phyloP scores from a whole-genome alignment of 805 yeast species.

The Myxozyma neglecta region DNA sequence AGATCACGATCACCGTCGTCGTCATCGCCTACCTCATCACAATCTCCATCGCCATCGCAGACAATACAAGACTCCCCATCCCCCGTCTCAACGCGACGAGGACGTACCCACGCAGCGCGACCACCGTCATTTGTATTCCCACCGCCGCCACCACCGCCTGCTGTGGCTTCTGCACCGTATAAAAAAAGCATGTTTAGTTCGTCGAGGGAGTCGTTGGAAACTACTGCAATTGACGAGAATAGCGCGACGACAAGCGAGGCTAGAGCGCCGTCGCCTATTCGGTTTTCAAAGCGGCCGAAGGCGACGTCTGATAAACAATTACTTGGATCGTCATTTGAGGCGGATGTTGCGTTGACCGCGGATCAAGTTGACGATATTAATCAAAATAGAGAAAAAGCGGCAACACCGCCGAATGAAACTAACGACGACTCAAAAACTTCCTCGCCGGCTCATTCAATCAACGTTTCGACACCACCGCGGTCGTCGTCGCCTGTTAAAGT shows the following conservation, averaged over 20 bases:
- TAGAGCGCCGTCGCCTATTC: conserved; percentile 23
- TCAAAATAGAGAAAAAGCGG: background rate
- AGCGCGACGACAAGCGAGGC: conserved; percentile 11
- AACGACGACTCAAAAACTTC: background rate
- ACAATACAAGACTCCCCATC: background rate
- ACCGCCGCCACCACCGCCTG: conserved; percentile 13
- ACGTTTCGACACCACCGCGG: conserved; percentile 12
- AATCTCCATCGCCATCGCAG: background rate
- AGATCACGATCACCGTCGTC: conserved; percentile 14
- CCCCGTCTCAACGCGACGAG: background rate
- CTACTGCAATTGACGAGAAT: conserved; percentile 27
- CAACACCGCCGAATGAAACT: conserved; percentile 3
- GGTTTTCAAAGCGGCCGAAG: conserved; percentile 12
- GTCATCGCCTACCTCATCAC: background rate
- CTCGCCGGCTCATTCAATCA: background rate
- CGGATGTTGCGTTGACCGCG: background rate
- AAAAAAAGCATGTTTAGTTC: conserved; percentile 12
- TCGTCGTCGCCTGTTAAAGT: conserved; percentile 26
- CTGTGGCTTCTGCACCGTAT: conserved; percentile 17
- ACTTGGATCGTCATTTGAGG: background rate
- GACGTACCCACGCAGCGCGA: background rate
- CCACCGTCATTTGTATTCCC: conserved; percentile 19
- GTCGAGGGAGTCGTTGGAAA: conserved; percentile 25
- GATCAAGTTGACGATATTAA: background rate
- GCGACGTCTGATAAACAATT: background rate